A percentile compares a stretch with the other conserved stretches of the same genome.
Evolutionary conservation across 1,139 yeast species (phyloP).

Genomic region (Trichomonascaceae sp.): DNA sequence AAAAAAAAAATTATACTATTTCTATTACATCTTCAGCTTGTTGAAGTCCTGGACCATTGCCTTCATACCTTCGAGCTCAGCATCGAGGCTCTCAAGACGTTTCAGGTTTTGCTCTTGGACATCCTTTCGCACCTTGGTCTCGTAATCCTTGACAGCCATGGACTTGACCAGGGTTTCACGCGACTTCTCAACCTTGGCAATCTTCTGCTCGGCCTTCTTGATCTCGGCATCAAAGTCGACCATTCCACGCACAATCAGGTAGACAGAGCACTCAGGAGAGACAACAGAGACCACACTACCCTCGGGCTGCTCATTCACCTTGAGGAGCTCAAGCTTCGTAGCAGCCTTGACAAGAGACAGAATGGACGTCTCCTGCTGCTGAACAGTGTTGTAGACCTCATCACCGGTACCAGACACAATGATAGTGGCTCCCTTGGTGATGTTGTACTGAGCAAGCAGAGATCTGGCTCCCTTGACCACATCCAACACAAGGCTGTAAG

Average conservation of each 20-base stretch:
- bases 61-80: conserved; percentile 69
- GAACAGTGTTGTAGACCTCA: conserved; percentile 38
- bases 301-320: conserved; percentile 45
- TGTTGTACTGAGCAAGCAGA: conserved; percentile 75
- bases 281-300: conserved; percentile 86
- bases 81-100: conserved; percentile 57
- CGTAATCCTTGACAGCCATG: conserved; percentile 65
- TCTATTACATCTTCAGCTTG: conserved; percentile 22
- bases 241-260: conserved; percentile 85
- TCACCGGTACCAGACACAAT: conserved; percentile 55
- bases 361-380: conserved; percentile 68
- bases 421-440: conserved; percentile 76
- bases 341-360: conserved; percentile 88
- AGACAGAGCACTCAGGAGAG: conserved; percentile 71
- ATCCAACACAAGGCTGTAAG: conserved; percentile 72
- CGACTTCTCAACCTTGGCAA: conserved; percentile 40
- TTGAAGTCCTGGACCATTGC: conserved; percentile 30
- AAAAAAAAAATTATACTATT: no score
- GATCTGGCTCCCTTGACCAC: conserved; percentile 90
- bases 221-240: conserved; percentile 88
- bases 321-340: conserved; percentile 48
- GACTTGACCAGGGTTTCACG: conserved; percentile 44
- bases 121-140: conserved; percentile 67
- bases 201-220: conserved; percentile 64
- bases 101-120: conserved; percentile 67